Evolutionary conservation across 345 rosid species (phyloP).

Genomic region (Gossypium thurberi): DNA sequence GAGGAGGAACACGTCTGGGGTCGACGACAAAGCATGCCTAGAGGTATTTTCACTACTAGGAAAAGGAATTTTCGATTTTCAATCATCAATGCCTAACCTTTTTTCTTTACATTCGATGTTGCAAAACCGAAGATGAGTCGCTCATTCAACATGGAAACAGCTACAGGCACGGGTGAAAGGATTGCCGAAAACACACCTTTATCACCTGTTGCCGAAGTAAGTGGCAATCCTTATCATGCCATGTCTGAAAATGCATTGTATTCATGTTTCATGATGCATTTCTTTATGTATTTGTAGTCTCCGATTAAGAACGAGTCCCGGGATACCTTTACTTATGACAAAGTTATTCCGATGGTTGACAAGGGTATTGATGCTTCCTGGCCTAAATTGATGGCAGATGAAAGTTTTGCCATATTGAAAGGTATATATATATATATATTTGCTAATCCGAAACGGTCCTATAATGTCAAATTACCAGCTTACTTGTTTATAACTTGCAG

Average conservation of each 20-base stretch:
- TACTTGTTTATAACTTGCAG: neutral
- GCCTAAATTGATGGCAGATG: neutral
- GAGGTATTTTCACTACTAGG: conserved; percentile 21
- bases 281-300: neutral
- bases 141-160: conserved; percentile 11
- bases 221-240: conserved; percentile 2
- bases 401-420: neutral
- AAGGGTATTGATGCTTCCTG: neutral
- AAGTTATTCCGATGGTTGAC: neutral
- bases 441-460: neutral
- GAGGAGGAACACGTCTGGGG: conserved; percentile 35
- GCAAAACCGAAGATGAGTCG: conserved; percentile 20
- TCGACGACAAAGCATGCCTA: conserved; percentile 34
- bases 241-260: neutral
- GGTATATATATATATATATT: neutral
- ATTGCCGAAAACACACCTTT: conserved; percentile 6
- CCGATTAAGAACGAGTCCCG: neutral
- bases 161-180: neutral
- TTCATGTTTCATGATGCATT: too few species aligned
- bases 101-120: neutral
- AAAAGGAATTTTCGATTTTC: neutral
- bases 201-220: conserved; percentile 27
- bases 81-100: conserved; percentile 1
- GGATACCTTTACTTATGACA: neutral
- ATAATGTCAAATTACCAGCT: neutral